phyloP scores from a whole-genome alignment of 768 basidiomycete species.

The Suillus weaverae region DNA sequence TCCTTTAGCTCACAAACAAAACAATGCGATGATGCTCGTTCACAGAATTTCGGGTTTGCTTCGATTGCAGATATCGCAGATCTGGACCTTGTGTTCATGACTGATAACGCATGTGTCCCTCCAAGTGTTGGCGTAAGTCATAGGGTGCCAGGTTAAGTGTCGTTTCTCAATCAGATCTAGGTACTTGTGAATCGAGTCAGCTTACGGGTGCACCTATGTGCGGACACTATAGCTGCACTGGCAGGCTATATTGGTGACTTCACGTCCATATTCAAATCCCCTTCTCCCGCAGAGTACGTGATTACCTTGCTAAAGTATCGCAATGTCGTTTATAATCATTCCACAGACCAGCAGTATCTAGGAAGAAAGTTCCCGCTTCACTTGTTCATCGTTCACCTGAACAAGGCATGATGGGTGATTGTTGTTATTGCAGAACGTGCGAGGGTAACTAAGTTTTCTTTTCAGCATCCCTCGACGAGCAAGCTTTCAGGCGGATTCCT shows the following conservation, averaged over 20 bases:
- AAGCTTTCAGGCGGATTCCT: slow-evolving; percentile 74
- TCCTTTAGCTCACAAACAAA: background rate
- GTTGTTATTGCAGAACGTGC: background rate
- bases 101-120: slow-evolving; percentile 26
- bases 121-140: slow-evolving; percentile 41
- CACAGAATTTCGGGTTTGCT: slow-evolving; percentile 66
- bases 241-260: slow-evolving; percentile 56
- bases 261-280: slow-evolving; percentile 40
- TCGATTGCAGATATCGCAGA: slow-evolving; percentile 59
- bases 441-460: slow-evolving; percentile 9
- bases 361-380: slow-evolving; percentile 5
- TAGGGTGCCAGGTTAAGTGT: background rate
- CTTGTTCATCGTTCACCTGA: background rate
- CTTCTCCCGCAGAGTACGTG: slow-evolving; percentile 27
- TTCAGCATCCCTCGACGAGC: slow-evolving; percentile 75
- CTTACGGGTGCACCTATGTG: slow-evolving; percentile 69
- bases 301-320: background rate
- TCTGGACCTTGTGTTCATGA: slow-evolving; percentile 44
- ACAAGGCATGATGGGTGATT: slow-evolving; percentile 30
- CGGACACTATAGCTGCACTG: slow-evolving; percentile 69
- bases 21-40: slow-evolving; percentile 7
- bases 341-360: slow-evolving; percentile 7
- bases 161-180: slow-evolving; percentile 35
- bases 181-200: slow-evolving; percentile 52
- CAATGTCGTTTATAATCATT: background rate